These are phyloP conservation scores for Candida chilensis DNA, from an alignment of 805 yeast genomes.

Conservation along the genomic window DNA sequence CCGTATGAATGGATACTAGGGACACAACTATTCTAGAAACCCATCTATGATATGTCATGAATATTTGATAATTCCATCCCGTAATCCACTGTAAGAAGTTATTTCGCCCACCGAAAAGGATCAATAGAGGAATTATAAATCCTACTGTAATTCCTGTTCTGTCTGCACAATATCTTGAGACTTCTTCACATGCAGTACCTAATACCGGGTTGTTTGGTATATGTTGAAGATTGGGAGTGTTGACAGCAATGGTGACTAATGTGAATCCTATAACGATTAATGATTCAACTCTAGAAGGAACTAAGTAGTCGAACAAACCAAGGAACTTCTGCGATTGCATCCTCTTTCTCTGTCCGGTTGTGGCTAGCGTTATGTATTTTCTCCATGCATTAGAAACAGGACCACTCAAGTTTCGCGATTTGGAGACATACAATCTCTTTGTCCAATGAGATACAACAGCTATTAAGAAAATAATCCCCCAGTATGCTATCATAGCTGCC, in stretches of 20 bases:
- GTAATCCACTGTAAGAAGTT: conserved; percentile 25
- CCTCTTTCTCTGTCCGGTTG: not conserved
- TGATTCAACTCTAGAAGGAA: conserved; percentile 27
- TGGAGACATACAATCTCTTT: not conserved
- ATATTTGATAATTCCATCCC: conserved; percentile 23
- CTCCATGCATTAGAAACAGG: not conserved
- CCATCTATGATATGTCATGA: conserved; percentile 27
- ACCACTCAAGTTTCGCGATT: not conserved
- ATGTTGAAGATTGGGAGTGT: conserved; percentile 2
- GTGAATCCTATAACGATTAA: conserved; percentile 14
- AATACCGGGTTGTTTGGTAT: conserved; percentile 6
- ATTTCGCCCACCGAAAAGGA: conserved; percentile 29
- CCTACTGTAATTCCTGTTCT: conserved; percentile 19
- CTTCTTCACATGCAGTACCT: conserved; percentile 4
- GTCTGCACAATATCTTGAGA: conserved; percentile 17
- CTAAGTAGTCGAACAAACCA: conserved; percentile 12
- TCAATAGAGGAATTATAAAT: conserved; percentile 18
- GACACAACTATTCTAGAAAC: conserved; percentile 19
- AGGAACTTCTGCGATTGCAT: conserved; percentile 2
- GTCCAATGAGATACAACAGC: not conserved
- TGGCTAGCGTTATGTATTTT: not conserved
- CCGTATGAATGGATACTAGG: conserved; percentile 18
- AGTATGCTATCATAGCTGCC: not conserved
- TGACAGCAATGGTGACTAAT: conserved; percentile 7
- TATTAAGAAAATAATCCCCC: not conserved